Conservation (phyloP, 306 rosid genomes). For the Lathyrus aphaca region DNA sequence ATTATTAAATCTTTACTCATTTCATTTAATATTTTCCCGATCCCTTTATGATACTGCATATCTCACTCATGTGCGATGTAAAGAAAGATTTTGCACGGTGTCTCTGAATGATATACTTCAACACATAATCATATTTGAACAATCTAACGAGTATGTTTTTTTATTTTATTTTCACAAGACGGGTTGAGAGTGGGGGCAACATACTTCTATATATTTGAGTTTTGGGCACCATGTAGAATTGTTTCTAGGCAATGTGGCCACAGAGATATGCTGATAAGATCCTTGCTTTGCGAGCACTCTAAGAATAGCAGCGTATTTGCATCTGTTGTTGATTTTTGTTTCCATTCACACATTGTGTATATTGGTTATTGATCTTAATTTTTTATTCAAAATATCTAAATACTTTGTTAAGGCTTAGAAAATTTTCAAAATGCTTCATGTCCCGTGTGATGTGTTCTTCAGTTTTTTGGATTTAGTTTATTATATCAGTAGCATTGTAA, state of each 20-base stretch:
- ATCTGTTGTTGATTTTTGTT: not conserved
- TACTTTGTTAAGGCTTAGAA: too few relatives aligned
- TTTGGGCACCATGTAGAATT: not conserved
- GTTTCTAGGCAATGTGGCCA: slow-evolving; percentile 8
- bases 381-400: too few relatives aligned
- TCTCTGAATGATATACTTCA: slow-evolving; percentile 1
- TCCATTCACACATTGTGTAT: not conserved
- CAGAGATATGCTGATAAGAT: not conserved
- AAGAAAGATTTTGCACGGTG: not conserved
- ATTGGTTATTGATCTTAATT: not conserved
- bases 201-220: slow-evolving; percentile 15
- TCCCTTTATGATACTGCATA: not conserved
- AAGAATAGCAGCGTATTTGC: not conserved
- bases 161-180: not conserved
- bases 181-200: not conserved
- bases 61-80: not conserved
- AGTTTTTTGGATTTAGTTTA: not conserved
- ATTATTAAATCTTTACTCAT: not conserved
- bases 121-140: not conserved
- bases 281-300: slow-evolving; percentile 13
- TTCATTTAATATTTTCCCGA: not conserved
- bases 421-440: not conserved
- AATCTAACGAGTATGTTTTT: slow-evolving; percentile 8
- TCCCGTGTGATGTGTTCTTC: not conserved
- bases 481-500: too few relatives aligned